Evolutionary conservation across 2,329 filamentous ascomycete genomes (phyloP).

Genomic region (Orbilia brochopaga): DNA sequence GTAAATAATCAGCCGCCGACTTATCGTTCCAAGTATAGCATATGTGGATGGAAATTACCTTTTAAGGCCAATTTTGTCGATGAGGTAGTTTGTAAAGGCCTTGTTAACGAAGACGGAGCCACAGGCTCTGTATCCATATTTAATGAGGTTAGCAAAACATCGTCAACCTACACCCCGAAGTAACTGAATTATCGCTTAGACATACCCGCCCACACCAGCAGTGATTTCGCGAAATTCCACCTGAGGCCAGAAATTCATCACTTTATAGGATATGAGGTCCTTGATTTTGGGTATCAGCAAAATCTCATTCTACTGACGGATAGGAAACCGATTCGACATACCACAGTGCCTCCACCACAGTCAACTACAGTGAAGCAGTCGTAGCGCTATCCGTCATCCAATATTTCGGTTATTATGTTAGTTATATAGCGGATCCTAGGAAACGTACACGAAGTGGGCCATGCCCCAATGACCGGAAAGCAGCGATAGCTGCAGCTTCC

Average conservation of each 20-base stretch:
- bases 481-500: slow-evolving; percentile 20
- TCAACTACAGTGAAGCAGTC: slow-evolving; percentile 29
- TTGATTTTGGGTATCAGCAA: background rate
- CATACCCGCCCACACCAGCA: slow-evolving; percentile 16
- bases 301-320: background rate
- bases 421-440: background rate
- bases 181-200: background rate
- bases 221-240: slow-evolving; percentile 14
- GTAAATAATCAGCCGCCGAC: no score
- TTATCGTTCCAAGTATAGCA: no score
- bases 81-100: slow-evolving; percentile 21
- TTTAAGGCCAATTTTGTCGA: slow-evolving; percentile 11
- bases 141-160: no score
- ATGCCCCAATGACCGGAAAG: slow-evolving; percentile 7
- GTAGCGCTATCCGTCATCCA: slow-evolving; percentile 10
- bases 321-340: slow-evolving; percentile 6
- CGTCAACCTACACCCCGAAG: background rate
- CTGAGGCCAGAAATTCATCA: slow-evolving; percentile 21
- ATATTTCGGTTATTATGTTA: background rate
- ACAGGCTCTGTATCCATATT: background rate
- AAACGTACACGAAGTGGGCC: slow-evolving; percentile 16
- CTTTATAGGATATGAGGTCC: slow-evolving; percentile 23
- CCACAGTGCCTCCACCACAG: slow-evolving; percentile 23
- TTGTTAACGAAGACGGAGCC: slow-evolving; percentile 26
- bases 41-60: background rate